These are phyloP conservation scores for Dalbergia cochinchinensis DNA, from an alignment of 306 rosid genomes.

Conservation along the genomic window DNA sequence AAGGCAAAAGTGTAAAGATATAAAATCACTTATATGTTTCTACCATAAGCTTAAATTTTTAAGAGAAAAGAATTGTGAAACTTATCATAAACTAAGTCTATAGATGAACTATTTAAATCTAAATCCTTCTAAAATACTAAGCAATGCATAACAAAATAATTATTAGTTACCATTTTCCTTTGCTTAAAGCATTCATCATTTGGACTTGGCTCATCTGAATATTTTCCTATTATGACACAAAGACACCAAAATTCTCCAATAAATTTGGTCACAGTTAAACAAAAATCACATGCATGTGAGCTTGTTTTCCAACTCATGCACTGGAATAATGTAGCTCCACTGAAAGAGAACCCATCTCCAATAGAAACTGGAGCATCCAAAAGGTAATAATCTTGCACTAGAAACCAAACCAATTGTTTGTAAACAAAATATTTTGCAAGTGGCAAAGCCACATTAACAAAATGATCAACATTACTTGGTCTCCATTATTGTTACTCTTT, in stretches of 20 bases:
- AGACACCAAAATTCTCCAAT: slow-evolving; percentile 21
- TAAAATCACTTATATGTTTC: too few relatives aligned
- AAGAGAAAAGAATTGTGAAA: too few relatives aligned
- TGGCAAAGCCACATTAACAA: slow-evolving; percentile 17
- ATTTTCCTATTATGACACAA: slow-evolving; percentile 69
- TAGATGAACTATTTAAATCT: too few relatives aligned
- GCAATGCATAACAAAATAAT: not conserved
- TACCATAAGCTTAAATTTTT: too few relatives aligned
- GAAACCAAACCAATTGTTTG: slow-evolving; percentile 7
- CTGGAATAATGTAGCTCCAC: slow-evolving; percentile 64
- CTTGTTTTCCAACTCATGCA: not conserved
- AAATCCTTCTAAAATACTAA: not conserved
- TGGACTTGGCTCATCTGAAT: slow-evolving; percentile 82
- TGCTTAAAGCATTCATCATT: slow-evolving; percentile 91
- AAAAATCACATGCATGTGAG: not conserved
- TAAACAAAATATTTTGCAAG: not conserved
- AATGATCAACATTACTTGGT: slow-evolving; percentile 54
- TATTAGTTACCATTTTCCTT: slow-evolving; percentile 70
- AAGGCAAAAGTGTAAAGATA: too few relatives aligned
- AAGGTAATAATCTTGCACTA: slow-evolving; percentile 74
- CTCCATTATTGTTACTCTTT: slow-evolving; percentile 44
- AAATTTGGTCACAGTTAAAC: slow-evolving; percentile 27
- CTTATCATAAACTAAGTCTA: too few relatives aligned
- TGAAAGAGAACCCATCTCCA: slow-evolving; percentile 92
- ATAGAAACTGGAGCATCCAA: slow-evolving; percentile 78